Conservation (phyloP, 257 asterid species). For the Handroanthus guayacan region DNA sequence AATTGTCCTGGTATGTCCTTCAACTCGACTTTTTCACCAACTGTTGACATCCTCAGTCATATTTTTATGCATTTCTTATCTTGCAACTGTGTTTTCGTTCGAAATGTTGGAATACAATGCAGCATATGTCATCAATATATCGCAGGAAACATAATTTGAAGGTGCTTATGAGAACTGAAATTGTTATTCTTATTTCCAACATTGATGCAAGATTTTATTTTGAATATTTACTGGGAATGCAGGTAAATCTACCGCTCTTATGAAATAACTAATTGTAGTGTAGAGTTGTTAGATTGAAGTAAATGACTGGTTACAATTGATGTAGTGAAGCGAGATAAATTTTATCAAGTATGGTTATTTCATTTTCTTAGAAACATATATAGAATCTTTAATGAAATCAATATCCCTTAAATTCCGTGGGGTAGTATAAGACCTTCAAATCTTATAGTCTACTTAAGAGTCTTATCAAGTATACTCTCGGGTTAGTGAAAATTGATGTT, state of each 20-base stretch:
- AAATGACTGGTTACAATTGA: background rate
- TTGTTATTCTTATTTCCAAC: background rate
- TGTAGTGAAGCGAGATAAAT: background rate
- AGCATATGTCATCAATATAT: slow-evolving; percentile 2
- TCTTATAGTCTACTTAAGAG: background rate
- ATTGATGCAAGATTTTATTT: background rate
- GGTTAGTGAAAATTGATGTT: background rate
- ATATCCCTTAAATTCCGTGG: background rate
- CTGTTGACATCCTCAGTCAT: background rate
- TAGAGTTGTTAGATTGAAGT: background rate
- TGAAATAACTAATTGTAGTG: background rate
- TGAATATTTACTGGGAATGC: background rate
- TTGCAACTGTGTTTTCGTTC: background rate
- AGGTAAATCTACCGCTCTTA: background rate
- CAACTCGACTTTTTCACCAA: background rate
- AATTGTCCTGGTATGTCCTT: slow-evolving; percentile 32
- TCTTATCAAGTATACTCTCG: background rate
- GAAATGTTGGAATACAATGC: background rate
- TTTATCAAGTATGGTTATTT: background rate
- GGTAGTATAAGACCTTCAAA: background rate
- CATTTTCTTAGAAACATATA: background rate
- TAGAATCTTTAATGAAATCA: background rate
- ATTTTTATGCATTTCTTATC: background rate
- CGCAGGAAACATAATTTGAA: background rate
- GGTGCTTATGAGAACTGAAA: background rate